Percentiles rank a stretch among this genome's conserved stretches.
Conservation (phyloP, 768 basidiomycete genomes). For the Boletus insuetus region DNA sequence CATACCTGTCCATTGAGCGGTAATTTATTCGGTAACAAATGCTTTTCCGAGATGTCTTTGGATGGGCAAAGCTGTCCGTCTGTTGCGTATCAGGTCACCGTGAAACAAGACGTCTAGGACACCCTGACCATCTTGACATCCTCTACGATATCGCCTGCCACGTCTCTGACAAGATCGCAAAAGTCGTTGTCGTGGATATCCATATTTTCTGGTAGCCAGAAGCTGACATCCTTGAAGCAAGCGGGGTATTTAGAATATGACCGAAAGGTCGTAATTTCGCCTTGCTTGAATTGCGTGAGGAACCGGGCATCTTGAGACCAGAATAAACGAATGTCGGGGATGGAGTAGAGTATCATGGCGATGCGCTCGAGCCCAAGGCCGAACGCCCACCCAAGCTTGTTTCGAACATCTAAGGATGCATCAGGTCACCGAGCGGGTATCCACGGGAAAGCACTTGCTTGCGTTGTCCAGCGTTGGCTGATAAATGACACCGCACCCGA, state of each 20-base stretch:
- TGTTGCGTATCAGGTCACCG: conserved; percentile 33
- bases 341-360: conserved; percentile 95
- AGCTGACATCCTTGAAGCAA: conserved; percentile 92
- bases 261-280: conserved; percentile 77
- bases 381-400: conserved; percentile 97
- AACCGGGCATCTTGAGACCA: conserved; percentile 92
- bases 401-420: conserved; percentile 52
- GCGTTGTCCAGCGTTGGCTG: conserved; percentile 87
- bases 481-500: conserved; percentile 89
- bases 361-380: conserved; percentile 96
- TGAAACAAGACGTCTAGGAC: background rate
- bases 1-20: conserved; percentile 91
- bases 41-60: conserved; percentile 77
- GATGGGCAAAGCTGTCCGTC: conserved; percentile 92
- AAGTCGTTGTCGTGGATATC: conserved; percentile 92
- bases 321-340: conserved; percentile 97
- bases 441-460: conserved; percentile 48
- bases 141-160: conserved; percentile 90
- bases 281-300: conserved; percentile 77
- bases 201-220: conserved; percentile 71
- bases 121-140: conserved; percentile 75
- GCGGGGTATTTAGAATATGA: conserved; percentile 92
- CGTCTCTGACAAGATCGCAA: conserved; percentile 90
- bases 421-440: conserved; percentile 7
- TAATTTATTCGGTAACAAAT: conserved; percentile 92